A percentile compares a stretch with the other conserved stretches of the same genome.
These are phyloP conservation scores for Pleurotus eryngii DNA, from an alignment of 768 basidiomycete genomes.

Conservation along the genomic window DNA sequence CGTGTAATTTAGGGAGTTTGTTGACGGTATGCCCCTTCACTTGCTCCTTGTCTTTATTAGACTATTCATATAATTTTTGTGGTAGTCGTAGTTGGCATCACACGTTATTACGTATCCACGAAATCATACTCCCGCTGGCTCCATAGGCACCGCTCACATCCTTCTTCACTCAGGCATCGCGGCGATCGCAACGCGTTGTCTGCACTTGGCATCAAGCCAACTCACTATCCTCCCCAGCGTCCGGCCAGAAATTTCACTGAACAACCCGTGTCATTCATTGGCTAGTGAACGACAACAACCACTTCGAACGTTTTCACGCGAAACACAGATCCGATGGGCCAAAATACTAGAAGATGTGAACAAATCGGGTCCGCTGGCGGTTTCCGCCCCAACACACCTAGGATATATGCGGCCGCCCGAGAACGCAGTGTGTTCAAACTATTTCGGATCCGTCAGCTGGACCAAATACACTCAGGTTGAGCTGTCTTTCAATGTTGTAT, in stretches of 20 bases:
- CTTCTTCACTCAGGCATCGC: slow-evolving; percentile 25
- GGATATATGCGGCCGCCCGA: slow-evolving; percentile 22
- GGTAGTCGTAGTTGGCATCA: slow-evolving; percentile 3
- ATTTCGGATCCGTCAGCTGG: slow-evolving; percentile 28
- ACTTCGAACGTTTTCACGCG: too few relatives aligned
- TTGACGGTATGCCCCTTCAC: not conserved
- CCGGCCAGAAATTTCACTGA: slow-evolving; percentile 27
- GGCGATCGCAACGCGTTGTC: slow-evolving; percentile 13
- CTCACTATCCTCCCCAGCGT: slow-evolving; percentile 19
- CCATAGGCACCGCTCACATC: slow-evolving; percentile 23
- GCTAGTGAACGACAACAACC: too few relatives aligned
- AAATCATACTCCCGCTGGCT: slow-evolving; percentile 29
- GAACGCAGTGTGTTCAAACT: slow-evolving; percentile 9
- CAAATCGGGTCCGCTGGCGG: too few relatives aligned
- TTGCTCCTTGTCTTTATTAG: not conserved
- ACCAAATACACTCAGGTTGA: slow-evolving; percentile 25
- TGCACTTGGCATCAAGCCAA: slow-evolving; percentile 9
- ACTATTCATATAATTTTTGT: not conserved
- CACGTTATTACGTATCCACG: slow-evolving; percentile 1
- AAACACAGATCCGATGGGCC: too few relatives aligned
- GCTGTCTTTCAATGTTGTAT: slow-evolving; percentile 17
- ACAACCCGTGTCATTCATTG: slow-evolving; percentile 10
- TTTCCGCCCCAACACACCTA: too few relatives aligned
- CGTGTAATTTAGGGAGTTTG: slow-evolving; percentile 14
- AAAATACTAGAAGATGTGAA: too few relatives aligned